These are phyloP conservation scores for Lactarius quietus DNA, from an alignment of 768 basidiomycete species.

Conservation along the genomic window DNA sequence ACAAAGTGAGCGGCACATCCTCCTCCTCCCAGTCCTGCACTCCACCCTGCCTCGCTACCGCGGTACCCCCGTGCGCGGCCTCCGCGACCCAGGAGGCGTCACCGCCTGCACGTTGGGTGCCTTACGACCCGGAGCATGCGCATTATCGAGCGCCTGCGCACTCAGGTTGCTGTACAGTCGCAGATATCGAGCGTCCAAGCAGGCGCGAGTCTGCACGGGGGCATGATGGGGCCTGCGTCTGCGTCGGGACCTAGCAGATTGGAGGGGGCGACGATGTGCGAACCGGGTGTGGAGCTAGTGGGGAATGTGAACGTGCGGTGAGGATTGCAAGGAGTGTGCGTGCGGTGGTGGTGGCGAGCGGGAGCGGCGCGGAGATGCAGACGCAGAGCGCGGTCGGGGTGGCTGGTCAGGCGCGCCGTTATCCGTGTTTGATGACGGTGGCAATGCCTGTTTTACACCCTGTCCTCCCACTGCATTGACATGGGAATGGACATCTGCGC, in stretches of 20 bases:
- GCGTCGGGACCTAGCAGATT: constrained; percentile 4
- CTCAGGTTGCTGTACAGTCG: constrained; percentile 46
- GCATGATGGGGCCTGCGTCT: not conserved
- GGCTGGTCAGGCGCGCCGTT: constrained; percentile 24
- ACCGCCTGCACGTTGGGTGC: constrained; percentile 63
- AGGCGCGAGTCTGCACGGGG: constrained; percentile 33
- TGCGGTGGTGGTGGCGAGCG: constrained; percentile 21
- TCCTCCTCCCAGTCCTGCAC: constrained; percentile 55
- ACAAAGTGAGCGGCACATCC: constrained; percentile 74
- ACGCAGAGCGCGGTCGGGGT: constrained; percentile 46
- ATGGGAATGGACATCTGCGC: constrained; percentile 9
- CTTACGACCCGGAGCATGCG: constrained; percentile 49
- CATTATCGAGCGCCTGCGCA: constrained; percentile 21
- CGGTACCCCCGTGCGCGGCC: too few relatives aligned
- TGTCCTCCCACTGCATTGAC: constrained; percentile 26
- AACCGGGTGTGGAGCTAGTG: not conserved
- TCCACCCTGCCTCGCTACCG: too few relatives aligned
- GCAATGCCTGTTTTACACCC: constrained; percentile 32
- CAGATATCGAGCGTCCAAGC: constrained; percentile 69
- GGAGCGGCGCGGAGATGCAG: constrained; percentile 45
- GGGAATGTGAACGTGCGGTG: constrained; percentile 21
- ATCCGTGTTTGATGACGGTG: not conserved
- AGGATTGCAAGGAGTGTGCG: constrained; percentile 36
- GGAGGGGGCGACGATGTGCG: not conserved
- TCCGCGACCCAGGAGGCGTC: constrained; percentile 35